phyloP scores from a whole-genome alignment of 257 asterid genomes.

The Primulina eburnea region DNA sequence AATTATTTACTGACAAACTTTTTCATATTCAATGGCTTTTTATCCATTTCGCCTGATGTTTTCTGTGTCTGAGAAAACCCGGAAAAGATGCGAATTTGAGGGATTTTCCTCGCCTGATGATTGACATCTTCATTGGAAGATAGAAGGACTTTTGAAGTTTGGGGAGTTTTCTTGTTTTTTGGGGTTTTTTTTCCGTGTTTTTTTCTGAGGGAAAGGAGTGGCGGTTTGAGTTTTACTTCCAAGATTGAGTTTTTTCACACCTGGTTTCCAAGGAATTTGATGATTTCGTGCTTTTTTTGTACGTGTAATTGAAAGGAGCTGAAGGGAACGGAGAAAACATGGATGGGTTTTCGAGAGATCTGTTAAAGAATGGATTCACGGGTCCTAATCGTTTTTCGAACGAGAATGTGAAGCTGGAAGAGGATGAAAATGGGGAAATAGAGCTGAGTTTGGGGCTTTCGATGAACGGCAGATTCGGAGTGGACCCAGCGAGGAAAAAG shows the following conservation, averaged over 20 bases:
- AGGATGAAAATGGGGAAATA: conserved; percentile 36
- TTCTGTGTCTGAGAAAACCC: not conserved
- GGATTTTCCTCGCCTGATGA: not conserved
- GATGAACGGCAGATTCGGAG: conserved; percentile 72
- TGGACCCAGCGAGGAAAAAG: conserved; percentile 56
- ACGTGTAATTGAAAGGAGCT: conserved; percentile 31
- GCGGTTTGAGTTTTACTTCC: conserved; percentile 24
- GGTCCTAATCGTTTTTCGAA: conserved; percentile 10
- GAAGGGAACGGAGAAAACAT: conserved; percentile 26
- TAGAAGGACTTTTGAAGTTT: not conserved
- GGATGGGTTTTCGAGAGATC: conserved; percentile 40
- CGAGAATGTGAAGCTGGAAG: conserved; percentile 1
- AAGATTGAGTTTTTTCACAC: not conserved
- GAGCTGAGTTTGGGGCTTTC: conserved; percentile 81
- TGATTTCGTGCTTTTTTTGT: not conserved
- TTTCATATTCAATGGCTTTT: conserved; percentile 21
- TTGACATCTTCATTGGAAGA: not conserved
- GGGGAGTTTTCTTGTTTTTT: not conserved
- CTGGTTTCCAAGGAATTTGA: not conserved
- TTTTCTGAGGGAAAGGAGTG: conserved; percentile 14
- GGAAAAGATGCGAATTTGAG: not conserved
- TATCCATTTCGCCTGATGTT: conserved; percentile 12
- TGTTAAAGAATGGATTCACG: conserved; percentile 25
- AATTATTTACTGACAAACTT: conserved; percentile 1
- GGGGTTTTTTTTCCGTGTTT: not conserved